phyloP scores from a whole-genome alignment of 208 protist genomes.

The Sergeia podlipaevii region DNA sequence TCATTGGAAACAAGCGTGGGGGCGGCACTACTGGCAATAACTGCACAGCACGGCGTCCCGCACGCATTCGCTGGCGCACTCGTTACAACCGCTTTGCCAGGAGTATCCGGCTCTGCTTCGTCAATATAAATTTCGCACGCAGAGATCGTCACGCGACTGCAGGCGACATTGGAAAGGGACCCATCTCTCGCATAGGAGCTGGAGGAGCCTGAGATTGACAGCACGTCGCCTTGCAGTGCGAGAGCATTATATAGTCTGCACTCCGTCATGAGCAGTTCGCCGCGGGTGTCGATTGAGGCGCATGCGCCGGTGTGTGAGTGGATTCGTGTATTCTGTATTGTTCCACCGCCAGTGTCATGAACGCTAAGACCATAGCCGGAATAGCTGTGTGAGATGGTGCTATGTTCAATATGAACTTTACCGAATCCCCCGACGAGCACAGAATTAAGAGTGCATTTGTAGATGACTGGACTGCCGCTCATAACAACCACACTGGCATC shows the following conservation, averaged over 20 bases:
- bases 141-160: conserved; percentile 48
- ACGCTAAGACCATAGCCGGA: conserved; percentile 68
- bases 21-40: conserved; percentile 59
- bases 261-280: conserved; percentile 45
- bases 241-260: conserved; percentile 56
- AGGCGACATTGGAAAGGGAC: conserved; percentile 13
- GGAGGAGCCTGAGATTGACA: conserved; percentile 35
- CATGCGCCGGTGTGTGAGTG: conserved; percentile 51
- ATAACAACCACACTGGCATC: conserved; percentile 55
- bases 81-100: background rate
- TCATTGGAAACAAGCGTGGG: conserved; percentile 70
- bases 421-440: conserved; percentile 58
- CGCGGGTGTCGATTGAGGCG: conserved; percentile 73
- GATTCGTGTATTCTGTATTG: conserved; percentile 45
- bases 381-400: conserved; percentile 64
- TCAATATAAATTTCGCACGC: conserved; percentile 70
- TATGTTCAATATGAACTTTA: conserved; percentile 36
- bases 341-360: conserved; percentile 52
- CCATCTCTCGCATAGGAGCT: conserved; percentile 23
- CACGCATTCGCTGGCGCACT: background rate
- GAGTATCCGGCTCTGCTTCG: no score
- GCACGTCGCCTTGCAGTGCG: conserved; percentile 39
- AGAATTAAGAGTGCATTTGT: conserved; percentile 61
- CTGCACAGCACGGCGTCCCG: conserved; percentile 48
- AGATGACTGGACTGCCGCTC: conserved; percentile 51